phyloP scores from a whole-genome alignment of 148 eudicot species.

The Vaccinium darrowii region DNA sequence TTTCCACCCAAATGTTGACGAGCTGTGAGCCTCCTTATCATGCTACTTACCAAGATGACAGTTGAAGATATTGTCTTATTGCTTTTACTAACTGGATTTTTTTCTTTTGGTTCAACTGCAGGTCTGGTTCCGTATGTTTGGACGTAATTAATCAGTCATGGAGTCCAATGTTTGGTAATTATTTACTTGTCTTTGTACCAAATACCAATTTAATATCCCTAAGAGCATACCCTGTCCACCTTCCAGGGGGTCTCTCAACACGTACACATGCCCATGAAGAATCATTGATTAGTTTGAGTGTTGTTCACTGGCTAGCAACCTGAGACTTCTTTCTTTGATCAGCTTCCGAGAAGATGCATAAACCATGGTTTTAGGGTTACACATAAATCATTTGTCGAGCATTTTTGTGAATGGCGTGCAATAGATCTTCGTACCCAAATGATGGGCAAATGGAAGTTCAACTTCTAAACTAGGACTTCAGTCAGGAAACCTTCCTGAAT shows the following conservation, averaged over 20 bases:
- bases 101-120: slow-evolving; percentile 30
- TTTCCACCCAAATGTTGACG: slow-evolving; percentile 89
- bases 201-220: background rate
- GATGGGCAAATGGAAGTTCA: background rate
- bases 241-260: background rate
- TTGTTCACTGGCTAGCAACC: slow-evolving; percentile 1
- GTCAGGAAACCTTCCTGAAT: background rate
- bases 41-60: background rate
- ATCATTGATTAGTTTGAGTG: background rate
- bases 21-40: slow-evolving; percentile 49
- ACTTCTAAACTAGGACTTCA: background rate
- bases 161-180: slow-evolving; percentile 94
- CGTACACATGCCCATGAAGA: background rate
- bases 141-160: slow-evolving; percentile 92
- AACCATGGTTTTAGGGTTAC: background rate
- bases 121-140: slow-evolving; percentile 93
- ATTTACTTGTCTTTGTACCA: background rate
- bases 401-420: background rate
- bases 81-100: background rate
- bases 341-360: background rate
- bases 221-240: background rate
- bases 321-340: background rate
- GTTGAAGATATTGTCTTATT: background rate
- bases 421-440: background rate
- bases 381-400: background rate